Percentiles rank a stretch among this genome's conserved stretches.
These are phyloP conservation scores for Candida suzukii DNA, from an alignment of 805 yeast genomes.

Conservation along the genomic window DNA sequence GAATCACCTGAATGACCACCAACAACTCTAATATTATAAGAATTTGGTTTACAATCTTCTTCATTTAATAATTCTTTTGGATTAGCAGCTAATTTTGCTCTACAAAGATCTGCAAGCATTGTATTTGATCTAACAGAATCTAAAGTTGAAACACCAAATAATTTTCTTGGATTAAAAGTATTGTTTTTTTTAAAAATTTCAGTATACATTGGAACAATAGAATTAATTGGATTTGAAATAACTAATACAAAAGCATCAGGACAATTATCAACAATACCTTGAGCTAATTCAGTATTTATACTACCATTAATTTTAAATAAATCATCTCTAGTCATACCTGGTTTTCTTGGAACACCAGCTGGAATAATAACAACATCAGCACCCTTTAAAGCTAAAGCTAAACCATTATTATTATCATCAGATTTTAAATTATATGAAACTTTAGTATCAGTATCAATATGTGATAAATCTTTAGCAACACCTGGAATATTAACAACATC, in stretches of 20 bases:
- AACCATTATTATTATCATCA: constrained; percentile 17
- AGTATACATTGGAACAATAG: constrained; percentile 85
- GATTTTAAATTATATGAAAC: constrained; percentile 36
- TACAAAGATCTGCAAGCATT: constrained; percentile 46
- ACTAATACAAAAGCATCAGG: constrained; percentile 74
- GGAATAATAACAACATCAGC: constrained; percentile 42
- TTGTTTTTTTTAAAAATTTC: constrained; percentile 66
- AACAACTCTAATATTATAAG: constrained; percentile 62
- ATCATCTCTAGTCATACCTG: constrained; percentile 98
- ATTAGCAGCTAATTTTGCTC: constrained; percentile 27
- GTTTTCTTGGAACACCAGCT: constrained; percentile 91
- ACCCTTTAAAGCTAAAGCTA: constrained; percentile 29
- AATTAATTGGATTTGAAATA: constrained; percentile 91
- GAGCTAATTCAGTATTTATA: constrained; percentile 67
- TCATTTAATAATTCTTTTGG: constrained; percentile 8
- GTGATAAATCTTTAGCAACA: constrained; percentile 48
- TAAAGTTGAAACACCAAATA: constrained; percentile 85
- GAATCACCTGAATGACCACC: constrained; percentile 97
- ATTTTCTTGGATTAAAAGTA: constrained; percentile 60
- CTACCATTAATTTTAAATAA: constrained; percentile 65
- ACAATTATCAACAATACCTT: constrained; percentile 62
- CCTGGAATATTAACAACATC: constrained; percentile 53
- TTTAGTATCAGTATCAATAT: constrained; percentile 42
- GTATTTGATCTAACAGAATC: constrained; percentile 86
- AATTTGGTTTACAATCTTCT: constrained; percentile 33